Percentiles rank a stretch among this genome's conserved stretches.
phyloP scores from a whole-genome alignment of 2,329 filamentous ascomycete species.

The Aurifilum marmelostoma region DNA sequence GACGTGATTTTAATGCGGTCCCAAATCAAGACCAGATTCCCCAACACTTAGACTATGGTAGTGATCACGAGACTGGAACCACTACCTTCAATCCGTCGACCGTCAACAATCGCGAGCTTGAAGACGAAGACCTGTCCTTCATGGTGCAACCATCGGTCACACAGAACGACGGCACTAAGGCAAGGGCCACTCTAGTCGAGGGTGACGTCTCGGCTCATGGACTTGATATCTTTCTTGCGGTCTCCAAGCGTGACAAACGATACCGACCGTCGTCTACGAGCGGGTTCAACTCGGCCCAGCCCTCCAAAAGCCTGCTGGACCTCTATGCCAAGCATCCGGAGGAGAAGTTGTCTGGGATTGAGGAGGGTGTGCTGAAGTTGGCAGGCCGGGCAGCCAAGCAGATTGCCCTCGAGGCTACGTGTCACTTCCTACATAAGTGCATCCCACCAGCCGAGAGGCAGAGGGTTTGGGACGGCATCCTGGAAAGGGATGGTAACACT shows the following conservation, averaged over 20 bases:
- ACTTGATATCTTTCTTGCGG: conserved; percentile 14
- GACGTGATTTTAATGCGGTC: conserved; percentile 1
- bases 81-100: conserved; percentile 19
- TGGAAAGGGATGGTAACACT: background rate
- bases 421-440: conserved; percentile 16
- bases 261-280: background rate
- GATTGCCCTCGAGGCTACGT: conserved; percentile 19
- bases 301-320: conserved; percentile 7
- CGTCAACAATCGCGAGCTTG: conserved; percentile 18
- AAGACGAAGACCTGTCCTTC: conserved; percentile 15
- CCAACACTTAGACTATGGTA: background rate
- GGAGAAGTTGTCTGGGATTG: conserved; percentile 11
- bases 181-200: background rate
- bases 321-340: conserved; percentile 16
- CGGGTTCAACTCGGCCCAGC: background rate
- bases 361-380: conserved; percentile 11
- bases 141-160: conserved; percentile 8
- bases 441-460: conserved; percentile 7
- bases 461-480: conserved; percentile 1
- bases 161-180: background rate
- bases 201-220: conserved; percentile 2
- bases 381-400: conserved; percentile 21
- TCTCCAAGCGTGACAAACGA: background rate
- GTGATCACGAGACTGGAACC: background rate
- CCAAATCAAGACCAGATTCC: background rate